Percentiles rank a stretch among this genome's conserved stretches.
These are phyloP conservation scores for Phytophthora citricola DNA, from an alignment of 352 stramenopile genomes.

Conservation along the genomic window DNA sequence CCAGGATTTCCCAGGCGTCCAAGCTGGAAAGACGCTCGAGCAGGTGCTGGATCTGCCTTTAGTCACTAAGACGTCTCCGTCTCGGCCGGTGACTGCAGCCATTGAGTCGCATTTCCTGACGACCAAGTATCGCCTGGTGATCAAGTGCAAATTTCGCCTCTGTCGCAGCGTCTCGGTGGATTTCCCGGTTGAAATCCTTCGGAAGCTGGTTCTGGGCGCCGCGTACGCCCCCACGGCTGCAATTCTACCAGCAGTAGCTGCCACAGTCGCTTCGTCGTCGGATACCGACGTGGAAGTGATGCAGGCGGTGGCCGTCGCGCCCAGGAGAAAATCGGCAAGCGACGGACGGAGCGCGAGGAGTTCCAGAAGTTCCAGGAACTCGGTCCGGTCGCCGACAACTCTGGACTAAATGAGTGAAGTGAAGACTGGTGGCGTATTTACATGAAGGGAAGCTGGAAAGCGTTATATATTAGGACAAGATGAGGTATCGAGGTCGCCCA, in stretches of 20 bases:
- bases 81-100: conserved; percentile 26
- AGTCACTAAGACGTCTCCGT: conserved; percentile 22
- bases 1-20: conserved; percentile 39
- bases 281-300: conserved; percentile 20
- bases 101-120: conserved; percentile 37
- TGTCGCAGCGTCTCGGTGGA: conserved; percentile 39
- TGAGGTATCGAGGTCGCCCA: neutral
- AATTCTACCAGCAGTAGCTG: conserved; percentile 26
- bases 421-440: conserved; percentile 16
- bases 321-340: conserved; percentile 29
- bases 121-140: conserved; percentile 41
- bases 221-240: conserved; percentile 17
- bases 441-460: conserved; percentile 10
- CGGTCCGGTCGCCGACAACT: conserved; percentile 23
- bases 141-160: conserved; percentile 46
- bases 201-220: conserved; percentile 18
- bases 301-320: conserved; percentile 22
- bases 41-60: conserved; percentile 41
- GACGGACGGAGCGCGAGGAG: conserved; percentile 26
- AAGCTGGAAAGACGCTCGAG: conserved; percentile 30
- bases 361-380: conserved; percentile 32
- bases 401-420: conserved; percentile 6
- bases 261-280: conserved; percentile 12
- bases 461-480: conserved; percentile 26
- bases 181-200: conserved; percentile 40